Percentiles rank a stretch among this genome's conserved stretches.
These are phyloP conservation scores for Salix exigua DNA, from an alignment of 345 rosid genomes.

Conservation along the genomic window DNA sequence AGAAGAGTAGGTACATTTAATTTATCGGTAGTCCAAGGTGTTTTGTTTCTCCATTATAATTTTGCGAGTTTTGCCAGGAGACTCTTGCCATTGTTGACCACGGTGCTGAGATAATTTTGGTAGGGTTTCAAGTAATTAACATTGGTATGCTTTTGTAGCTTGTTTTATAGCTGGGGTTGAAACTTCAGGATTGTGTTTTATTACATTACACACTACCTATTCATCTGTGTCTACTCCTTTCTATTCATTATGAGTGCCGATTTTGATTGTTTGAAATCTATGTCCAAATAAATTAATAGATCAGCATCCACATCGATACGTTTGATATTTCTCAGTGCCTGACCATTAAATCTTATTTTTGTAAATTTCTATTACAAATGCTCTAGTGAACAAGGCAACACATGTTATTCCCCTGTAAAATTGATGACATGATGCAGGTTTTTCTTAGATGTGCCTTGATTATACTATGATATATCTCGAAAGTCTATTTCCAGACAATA, in stretches of 20 bases:
- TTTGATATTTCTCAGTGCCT: neutral
- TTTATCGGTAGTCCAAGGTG: slow-evolving; percentile 17
- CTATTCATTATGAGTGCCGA: neutral
- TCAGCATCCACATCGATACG: neutral
- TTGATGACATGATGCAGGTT: neutral
- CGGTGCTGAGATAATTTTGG: slow-evolving; percentile 43
- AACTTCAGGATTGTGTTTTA: neutral
- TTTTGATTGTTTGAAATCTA: neutral
- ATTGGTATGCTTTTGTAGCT: slow-evolving; percentile 15
- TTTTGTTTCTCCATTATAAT: slow-evolving; percentile 14
- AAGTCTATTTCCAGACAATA: too few relatives aligned
- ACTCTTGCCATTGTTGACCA: slow-evolving; percentile 10
- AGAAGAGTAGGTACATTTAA: slow-evolving; percentile 11
- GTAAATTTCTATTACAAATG: neutral
- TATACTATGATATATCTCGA: neutral
- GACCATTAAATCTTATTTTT: too few relatives aligned
- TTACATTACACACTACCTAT: neutral
- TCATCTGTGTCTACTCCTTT: neutral
- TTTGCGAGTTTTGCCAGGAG: slow-evolving; percentile 15
- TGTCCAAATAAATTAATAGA: neutral
- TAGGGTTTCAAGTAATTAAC: slow-evolving; percentile 22
- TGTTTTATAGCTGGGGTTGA: slow-evolving; percentile 11
- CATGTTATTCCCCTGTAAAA: neutral
- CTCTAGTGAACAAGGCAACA: neutral
- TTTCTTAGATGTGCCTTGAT: neutral